phyloP scores from a whole-genome alignment of 805 yeast genomes.

The Lipomyces kockii region DNA sequence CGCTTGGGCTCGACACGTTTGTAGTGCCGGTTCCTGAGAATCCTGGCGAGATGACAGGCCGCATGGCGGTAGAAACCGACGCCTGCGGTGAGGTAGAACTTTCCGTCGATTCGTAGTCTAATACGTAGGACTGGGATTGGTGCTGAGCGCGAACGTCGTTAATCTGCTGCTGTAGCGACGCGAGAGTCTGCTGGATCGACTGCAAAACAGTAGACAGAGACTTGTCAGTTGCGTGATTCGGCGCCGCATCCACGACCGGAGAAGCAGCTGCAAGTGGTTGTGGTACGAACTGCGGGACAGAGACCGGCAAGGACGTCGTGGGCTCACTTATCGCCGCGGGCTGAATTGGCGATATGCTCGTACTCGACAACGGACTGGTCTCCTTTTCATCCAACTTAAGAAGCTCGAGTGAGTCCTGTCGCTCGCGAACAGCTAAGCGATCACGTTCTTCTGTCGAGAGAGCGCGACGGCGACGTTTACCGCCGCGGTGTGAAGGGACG shows the following conservation, averaged over 20 bases:
- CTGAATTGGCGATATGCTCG: not conserved
- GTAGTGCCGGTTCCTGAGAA: not conserved
- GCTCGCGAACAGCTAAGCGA: not conserved
- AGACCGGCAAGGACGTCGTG: not conserved
- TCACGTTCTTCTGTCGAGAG: not conserved
- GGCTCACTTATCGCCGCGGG: not conserved
- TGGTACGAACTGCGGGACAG: not conserved
- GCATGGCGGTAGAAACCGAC: not conserved
- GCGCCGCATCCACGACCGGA: not conserved
- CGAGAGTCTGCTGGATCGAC: constrained; percentile 21
- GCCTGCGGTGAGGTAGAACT: not conserved
- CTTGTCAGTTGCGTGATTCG: not conserved
- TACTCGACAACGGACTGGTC: not conserved
- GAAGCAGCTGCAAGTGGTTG: not conserved
- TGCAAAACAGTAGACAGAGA: constrained; percentile 10
- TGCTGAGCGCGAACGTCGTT: constrained; percentile 14
- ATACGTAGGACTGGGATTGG: not conserved
- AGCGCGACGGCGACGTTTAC: constrained; percentile 25
- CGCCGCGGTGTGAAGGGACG: constrained; percentile 36
- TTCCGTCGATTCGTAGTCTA: not conserved
- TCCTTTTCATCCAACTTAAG: not conserved
- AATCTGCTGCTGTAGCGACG: constrained; percentile 29
- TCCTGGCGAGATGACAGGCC: not conserved
- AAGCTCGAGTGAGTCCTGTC: constrained; percentile 1
- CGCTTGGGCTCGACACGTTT: not conserved